phyloP scores from a whole-genome alignment of 2,329 filamentous ascomycete species.

The Colletotrichum lini region DNA sequence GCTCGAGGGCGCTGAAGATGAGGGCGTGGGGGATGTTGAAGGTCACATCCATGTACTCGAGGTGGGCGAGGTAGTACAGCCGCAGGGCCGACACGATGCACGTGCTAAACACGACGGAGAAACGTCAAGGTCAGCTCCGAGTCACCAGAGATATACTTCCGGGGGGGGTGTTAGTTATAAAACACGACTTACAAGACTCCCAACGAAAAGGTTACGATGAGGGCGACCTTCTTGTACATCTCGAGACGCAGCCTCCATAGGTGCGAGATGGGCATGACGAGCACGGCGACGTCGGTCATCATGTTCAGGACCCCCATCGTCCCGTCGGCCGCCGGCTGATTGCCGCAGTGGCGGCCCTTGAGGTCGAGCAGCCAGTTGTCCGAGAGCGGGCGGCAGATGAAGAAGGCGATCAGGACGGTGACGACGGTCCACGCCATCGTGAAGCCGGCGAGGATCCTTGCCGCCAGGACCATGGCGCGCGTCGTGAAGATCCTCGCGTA shows the following conservation, averaged over 20 bases:
- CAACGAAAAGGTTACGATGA: conserved; percentile 51
- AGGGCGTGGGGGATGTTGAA: conserved; percentile 51
- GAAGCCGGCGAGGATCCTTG: conserved; percentile 46
- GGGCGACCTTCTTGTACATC: conserved; percentile 48
- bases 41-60: conserved; percentile 53
- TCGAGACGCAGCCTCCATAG: conserved; percentile 48
- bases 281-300: conserved; percentile 47
- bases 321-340: conserved; percentile 48
- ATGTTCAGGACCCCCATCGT: conserved; percentile 48
- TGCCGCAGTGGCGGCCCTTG: conserved; percentile 45
- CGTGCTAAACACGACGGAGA: conserved; percentile 44
- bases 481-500: conserved; percentile 50
- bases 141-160: background rate
- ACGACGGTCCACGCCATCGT: conserved; percentile 47
- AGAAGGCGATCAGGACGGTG: conserved; percentile 50
- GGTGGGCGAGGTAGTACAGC: conserved; percentile 51
- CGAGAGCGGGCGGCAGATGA: conserved; percentile 55
- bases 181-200: conserved; percentile 50
- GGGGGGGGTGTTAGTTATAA: too few relatives aligned
- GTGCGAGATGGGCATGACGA: conserved; percentile 46
- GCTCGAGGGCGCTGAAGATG: conserved; percentile 56
- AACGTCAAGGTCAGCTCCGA: background rate
- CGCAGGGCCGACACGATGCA: conserved; percentile 54
- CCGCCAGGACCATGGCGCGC: conserved; percentile 45
- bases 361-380: conserved; percentile 51